phyloP scores from a whole-genome alignment of 1,284 basidiomycete genomes.

The Cystobasidium pallidum region DNA sequence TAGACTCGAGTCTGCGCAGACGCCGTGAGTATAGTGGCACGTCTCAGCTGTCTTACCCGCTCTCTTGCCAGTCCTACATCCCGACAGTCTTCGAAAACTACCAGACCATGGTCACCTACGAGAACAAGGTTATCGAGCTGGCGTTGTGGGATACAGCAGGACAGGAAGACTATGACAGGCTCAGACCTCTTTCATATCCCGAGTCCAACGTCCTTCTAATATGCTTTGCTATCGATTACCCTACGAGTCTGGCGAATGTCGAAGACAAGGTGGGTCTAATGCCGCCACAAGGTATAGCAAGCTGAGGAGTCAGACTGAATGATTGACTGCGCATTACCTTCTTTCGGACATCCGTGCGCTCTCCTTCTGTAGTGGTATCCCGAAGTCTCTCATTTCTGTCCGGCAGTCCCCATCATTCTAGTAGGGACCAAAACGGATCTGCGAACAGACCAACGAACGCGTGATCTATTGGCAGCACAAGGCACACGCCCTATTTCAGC shows the following conservation, averaged over 20 bases:
- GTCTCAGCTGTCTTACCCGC: no score
- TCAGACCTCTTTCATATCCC: slow-evolving; percentile 71
- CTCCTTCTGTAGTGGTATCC: slow-evolving; percentile 79
- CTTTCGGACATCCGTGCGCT: neutral
- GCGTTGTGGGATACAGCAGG: slow-evolving; percentile 95
- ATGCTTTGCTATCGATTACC: slow-evolving; percentile 89
- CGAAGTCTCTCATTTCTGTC: slow-evolving; percentile 90
- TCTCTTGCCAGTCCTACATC: slow-evolving; percentile 72
- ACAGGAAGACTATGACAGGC: slow-evolving; percentile 70
- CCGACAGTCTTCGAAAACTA: slow-evolving; percentile 85
- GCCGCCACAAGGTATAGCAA: neutral
- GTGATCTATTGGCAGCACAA: slow-evolving; percentile 78
- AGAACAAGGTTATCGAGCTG: slow-evolving; percentile 83
- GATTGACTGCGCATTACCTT: neutral
- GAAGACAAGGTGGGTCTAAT: slow-evolving; percentile 78
- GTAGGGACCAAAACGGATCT: slow-evolving; percentile 93
- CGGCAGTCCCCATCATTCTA: slow-evolving; percentile 81
- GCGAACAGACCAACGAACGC: slow-evolving; percentile 74
- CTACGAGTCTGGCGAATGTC: slow-evolving; percentile 90
- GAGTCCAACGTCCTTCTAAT: slow-evolving; percentile 92
- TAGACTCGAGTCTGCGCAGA: neutral
- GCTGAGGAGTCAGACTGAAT: neutral
- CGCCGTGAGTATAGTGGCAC: no score
- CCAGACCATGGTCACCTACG: slow-evolving; percentile 39
- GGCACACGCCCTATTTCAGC: slow-evolving; percentile 77